These are phyloP conservation scores for Camelina hispida DNA, from an alignment of 345 rosid genomes.

Conservation along the genomic window DNA sequence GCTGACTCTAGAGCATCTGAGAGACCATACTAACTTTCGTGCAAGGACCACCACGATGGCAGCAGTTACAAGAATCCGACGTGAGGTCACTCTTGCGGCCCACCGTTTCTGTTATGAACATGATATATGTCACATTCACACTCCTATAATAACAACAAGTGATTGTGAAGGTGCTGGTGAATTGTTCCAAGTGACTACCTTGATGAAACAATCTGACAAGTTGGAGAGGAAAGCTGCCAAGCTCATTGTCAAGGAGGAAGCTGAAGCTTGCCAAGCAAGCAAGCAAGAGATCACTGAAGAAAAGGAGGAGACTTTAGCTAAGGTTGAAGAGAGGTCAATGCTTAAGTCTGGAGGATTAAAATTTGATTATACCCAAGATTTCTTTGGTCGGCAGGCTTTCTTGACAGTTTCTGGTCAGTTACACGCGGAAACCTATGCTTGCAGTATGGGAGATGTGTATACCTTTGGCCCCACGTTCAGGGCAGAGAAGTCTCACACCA, in stretches of 20 bases:
- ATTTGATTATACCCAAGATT: constrained; percentile 69
- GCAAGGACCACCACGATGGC: constrained; percentile 75
- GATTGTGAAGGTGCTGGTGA: constrained; percentile 98
- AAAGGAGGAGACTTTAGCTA: constrained; percentile 54
- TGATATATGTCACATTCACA: constrained; percentile 66
- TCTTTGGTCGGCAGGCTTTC: constrained; percentile 85
- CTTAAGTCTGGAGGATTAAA: constrained; percentile 82
- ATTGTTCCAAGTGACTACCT: constrained; percentile 91
- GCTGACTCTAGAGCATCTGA: constrained; percentile 74
- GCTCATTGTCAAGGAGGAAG: constrained; percentile 59
- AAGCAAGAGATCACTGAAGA: constrained; percentile 52
- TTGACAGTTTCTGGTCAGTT: constrained; percentile 90
- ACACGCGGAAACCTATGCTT: constrained; percentile 84
- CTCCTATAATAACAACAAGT: constrained; percentile 85
- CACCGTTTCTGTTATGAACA: constrained; percentile 77
- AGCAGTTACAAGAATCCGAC: constrained; percentile 81
- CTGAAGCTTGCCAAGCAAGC: constrained; percentile 49
- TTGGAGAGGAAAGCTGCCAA: constrained; percentile 76
- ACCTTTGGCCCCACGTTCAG: constrained; percentile 95
- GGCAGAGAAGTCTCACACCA: constrained; percentile 88
- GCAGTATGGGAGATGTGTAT: constrained; percentile 59
- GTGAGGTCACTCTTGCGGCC: constrained; percentile 73
- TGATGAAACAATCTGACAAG: constrained; percentile 70
- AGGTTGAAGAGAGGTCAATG: constrained; percentile 66
- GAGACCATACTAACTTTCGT: constrained; percentile 71